phyloP scores from a whole-genome alignment of 208 protist genomes.

The Kentomonas sorsogonicus region DNA sequence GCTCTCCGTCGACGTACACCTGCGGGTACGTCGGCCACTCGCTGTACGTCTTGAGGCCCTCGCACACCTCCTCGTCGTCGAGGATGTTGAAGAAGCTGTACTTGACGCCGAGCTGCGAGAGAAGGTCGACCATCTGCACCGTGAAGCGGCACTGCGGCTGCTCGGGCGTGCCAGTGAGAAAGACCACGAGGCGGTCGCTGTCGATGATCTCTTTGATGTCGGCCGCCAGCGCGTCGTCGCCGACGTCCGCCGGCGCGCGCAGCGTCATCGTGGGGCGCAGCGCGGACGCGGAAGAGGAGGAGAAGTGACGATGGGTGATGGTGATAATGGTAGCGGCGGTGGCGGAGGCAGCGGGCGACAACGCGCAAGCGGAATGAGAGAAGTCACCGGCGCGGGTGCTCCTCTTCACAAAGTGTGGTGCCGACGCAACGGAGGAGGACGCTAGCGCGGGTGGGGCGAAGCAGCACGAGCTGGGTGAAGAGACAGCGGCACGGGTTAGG shows the following conservation, averaged over 20 bases:
- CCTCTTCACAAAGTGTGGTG: no score
- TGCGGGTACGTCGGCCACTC: constrained; percentile 94
- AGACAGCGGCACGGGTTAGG: no score
- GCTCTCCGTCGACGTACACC: constrained; percentile 87
- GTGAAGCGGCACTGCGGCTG: constrained; percentile 89
- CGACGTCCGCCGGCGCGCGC: constrained; percentile 40
- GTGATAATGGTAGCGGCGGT: no score
- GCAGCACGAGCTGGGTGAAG: no score
- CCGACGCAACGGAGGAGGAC: no score
- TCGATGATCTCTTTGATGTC: constrained; percentile 68
- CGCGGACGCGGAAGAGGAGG: not conserved
- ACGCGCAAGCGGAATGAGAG: no score
- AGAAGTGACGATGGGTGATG: no score
- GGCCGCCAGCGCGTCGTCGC: constrained; percentile 44
- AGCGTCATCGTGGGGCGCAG: constrained; percentile 12
- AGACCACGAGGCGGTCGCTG: constrained; percentile 73
- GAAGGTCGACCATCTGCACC: constrained; percentile 68
- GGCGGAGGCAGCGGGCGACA: no score
- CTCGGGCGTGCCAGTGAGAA: constrained; percentile 87
- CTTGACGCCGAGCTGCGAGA: constrained; percentile 62
- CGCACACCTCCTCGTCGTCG: constrained; percentile 82
- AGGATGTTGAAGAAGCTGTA: constrained; percentile 91
- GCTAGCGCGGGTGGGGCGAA: no score
- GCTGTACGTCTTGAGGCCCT: constrained; percentile 86
- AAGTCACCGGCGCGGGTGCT: no score